These are phyloP conservation scores for Albizia julibrissin DNA, from an alignment of 306 rosid genomes.

Conservation along the genomic window DNA sequence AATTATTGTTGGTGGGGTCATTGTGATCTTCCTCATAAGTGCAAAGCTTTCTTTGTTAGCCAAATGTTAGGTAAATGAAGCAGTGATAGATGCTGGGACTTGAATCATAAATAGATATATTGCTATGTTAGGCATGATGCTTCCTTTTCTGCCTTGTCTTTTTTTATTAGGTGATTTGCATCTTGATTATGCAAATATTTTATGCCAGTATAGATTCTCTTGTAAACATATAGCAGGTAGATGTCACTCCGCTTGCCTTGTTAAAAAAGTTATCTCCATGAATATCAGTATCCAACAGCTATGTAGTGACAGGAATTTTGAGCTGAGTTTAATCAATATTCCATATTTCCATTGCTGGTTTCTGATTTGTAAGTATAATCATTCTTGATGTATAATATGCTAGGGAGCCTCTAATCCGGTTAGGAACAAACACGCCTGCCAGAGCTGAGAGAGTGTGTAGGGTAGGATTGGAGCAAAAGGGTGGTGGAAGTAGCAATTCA, in stretches of 20 bases:
- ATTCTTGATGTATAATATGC: slow-evolving; percentile 24
- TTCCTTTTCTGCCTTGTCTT: not conserved
- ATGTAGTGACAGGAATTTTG: not conserved
- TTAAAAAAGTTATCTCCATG: not conserved
- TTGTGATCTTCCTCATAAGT: slow-evolving; percentile 32
- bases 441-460: slow-evolving; percentile 52
- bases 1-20: slow-evolving; percentile 39
- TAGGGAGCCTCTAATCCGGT: slow-evolving; percentile 55
- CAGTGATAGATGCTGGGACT: slow-evolving; percentile 31
- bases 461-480: slow-evolving; percentile 47
- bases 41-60: slow-evolving; percentile 32
- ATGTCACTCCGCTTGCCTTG: not conserved
- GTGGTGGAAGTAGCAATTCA: slow-evolving; percentile 49
- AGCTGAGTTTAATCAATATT: not conserved
- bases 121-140: not conserved
- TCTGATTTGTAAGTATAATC: not conserved
- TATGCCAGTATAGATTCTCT: not conserved
- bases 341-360: slow-evolving; percentile 16
- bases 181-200: slow-evolving; percentile 18
- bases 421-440: slow-evolving; percentile 57
- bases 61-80: slow-evolving; percentile 37
- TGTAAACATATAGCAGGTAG: not conserved
- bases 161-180: not conserved
- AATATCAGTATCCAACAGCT: not conserved
- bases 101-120: not conserved